A percentile compares a stretch with the other conserved stretches of the same genome.
phyloP scores from a whole-genome alignment of 805 yeast genomes.

The Yamadazyma akitaensis region DNA sequence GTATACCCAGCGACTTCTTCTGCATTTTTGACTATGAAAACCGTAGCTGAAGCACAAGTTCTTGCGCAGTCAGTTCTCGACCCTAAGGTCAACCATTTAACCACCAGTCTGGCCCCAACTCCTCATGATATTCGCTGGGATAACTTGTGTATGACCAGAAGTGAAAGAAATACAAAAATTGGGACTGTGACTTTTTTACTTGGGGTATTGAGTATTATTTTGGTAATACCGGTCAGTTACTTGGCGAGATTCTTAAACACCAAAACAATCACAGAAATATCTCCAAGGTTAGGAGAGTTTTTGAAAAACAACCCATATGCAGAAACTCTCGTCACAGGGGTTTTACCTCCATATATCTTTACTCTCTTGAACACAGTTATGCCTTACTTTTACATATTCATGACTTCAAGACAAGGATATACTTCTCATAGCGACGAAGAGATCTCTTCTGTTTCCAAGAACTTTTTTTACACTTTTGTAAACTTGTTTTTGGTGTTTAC shows the following conservation, averaged over 20 bases:
- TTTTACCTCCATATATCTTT: constrained; percentile 87
- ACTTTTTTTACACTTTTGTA: constrained; percentile 91
- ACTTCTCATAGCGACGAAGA: constrained; percentile 93
- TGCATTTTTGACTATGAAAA: constrained; percentile 92
- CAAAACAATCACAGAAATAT: constrained; percentile 71
- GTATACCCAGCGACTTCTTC: constrained; percentile 83
- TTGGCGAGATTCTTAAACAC: constrained; percentile 78
- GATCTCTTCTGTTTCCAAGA: constrained; percentile 82
- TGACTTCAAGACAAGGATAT: constrained; percentile 82
- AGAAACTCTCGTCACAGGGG: constrained; percentile 75
- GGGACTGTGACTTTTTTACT: constrained; percentile 65
- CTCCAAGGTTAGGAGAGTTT: constrained; percentile 77
- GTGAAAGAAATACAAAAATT: constrained; percentile 62
- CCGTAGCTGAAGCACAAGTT: constrained; percentile 94
- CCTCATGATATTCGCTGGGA: constrained; percentile 96
- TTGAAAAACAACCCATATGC: constrained; percentile 67
- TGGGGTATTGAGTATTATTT: constrained; percentile 64
- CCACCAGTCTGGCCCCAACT: constrained; percentile 87
- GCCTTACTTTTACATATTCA: constrained; percentile 83
- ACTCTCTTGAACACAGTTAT: constrained; percentile 77
- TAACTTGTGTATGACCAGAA: constrained; percentile 75
- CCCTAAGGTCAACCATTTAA: constrained; percentile 79
- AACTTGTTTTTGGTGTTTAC: constrained; percentile 93
- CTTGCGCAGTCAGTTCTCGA: constrained; percentile 93
- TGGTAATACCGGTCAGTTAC: constrained; percentile 81